phyloP scores from a whole-genome alignment of 2,329 filamentous ascomycete genomes.

The Nakataea oryzae region DNA sequence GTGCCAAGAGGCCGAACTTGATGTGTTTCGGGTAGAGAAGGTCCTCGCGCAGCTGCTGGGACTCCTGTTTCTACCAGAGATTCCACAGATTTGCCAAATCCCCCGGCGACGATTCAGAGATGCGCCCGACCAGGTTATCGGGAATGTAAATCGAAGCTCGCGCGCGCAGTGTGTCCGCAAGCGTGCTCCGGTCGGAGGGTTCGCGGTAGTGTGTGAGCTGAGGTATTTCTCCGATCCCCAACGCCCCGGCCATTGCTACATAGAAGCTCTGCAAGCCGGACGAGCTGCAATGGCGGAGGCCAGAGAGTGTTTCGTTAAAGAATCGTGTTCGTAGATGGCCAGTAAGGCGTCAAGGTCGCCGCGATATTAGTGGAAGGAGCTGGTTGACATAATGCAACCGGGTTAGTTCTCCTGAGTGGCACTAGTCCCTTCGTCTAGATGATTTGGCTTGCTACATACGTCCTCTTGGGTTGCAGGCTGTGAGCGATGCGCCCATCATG shows the following conservation, averaged over 20 bases:
- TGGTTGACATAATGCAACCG: neutral
- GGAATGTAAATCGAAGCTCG: neutral
- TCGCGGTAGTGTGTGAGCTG: neutral
- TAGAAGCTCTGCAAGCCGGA: neutral
- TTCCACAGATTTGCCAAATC: neutral
- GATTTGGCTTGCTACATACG: neutral
- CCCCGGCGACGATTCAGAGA: neutral
- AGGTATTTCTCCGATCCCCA: neutral
- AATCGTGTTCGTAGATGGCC: neutral
- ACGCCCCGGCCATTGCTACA: neutral
- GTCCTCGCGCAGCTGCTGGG: neutral
- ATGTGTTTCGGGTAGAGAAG: neutral
- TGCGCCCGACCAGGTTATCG: neutral
- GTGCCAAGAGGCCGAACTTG: neutral
- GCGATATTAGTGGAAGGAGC: neutral
- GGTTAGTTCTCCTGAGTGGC: neutral
- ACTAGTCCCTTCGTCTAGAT: neutral
- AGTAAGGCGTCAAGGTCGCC: neutral
- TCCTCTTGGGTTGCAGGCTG: neutral
- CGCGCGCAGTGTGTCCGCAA: neutral
- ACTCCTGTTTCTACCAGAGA: neutral
- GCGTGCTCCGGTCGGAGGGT: neutral
- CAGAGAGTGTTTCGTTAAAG: neutral
- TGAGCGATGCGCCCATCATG: neutral
- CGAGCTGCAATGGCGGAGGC: too few species aligned